Percentiles rank a stretch among this genome's conserved stretches.
Conservation (phyloP, 176 grass and related monocot genomes). For the Oryza punctata region DNA sequence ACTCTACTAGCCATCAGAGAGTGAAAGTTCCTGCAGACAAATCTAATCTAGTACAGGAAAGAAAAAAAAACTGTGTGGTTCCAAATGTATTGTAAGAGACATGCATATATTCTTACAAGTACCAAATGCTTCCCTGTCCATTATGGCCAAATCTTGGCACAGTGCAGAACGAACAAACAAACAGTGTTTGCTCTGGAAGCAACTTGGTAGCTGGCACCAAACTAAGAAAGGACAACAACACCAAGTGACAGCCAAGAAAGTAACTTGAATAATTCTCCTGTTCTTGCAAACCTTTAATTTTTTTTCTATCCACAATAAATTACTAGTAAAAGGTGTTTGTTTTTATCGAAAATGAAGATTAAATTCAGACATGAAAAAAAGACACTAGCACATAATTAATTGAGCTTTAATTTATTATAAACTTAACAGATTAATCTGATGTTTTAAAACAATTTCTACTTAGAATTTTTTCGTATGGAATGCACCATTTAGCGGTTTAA, state of each 20-base stretch:
- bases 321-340: too few species aligned
- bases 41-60: neutral
- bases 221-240: slow-evolving; percentile 39
- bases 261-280: slow-evolving; percentile 38
- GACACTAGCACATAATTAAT: too few species aligned
- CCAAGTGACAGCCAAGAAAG: slow-evolving; percentile 38
- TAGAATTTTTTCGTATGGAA: too few species aligned
- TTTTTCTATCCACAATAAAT: neutral
- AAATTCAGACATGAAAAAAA: too few species aligned
- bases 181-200: neutral
- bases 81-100: neutral
- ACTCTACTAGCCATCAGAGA: neutral
- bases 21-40: neutral
- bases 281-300: neutral
- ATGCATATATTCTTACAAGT: slow-evolving; percentile 12
- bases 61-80: neutral
- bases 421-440: too few species aligned
- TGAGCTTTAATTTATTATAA: too few species aligned
- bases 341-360: too few species aligned
- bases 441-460: too few species aligned
- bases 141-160: slow-evolving; percentile 4
- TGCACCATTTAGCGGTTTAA: too few species aligned
- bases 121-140: slow-evolving; percentile 17
- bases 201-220: slow-evolving; percentile 27
- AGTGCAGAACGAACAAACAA: slow-evolving; percentile 38